Percentiles rank a stretch among this genome's conserved stretches.
These are phyloP conservation scores for Candida ulmi DNA, from an alignment of 805 yeast species.

Conservation along the genomic window DNA sequence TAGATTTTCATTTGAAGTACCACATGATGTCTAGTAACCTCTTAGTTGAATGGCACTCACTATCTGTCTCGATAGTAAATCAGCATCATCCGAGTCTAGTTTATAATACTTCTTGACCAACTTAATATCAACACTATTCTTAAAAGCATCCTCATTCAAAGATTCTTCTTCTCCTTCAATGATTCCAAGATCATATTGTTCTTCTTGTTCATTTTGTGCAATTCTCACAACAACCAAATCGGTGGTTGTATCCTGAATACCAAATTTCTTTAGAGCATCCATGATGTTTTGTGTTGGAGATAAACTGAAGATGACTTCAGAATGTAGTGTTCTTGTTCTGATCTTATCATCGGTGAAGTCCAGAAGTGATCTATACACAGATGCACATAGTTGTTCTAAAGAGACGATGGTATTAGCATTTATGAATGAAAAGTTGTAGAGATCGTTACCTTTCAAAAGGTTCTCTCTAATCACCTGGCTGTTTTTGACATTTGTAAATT, in stretches of 20 bases:
- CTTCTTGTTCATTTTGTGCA: conserved; percentile 18
- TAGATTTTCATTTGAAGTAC: too few relatives aligned
- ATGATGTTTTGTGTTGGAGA: conserved; percentile 67
- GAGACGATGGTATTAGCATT: conserved; percentile 55
- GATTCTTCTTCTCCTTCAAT: conserved; percentile 31
- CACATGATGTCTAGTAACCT: conserved; percentile 30
- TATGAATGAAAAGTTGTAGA: conserved; percentile 59
- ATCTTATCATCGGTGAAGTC: conserved; percentile 42
- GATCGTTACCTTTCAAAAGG: conserved; percentile 38
- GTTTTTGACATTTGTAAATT: conserved; percentile 42
- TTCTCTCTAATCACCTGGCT: conserved; percentile 38
- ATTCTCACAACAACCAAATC: conserved; percentile 50
- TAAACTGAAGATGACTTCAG: conserved; percentile 65
- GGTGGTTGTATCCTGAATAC: conserved; percentile 46
- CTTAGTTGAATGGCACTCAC: conserved; percentile 45
- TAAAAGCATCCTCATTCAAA: conserved; percentile 28
- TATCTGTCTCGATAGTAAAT: conserved; percentile 32
- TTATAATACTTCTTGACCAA: conserved; percentile 27
- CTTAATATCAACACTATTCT: conserved; percentile 27
- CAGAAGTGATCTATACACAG: conserved; percentile 53
- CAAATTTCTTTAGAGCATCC: conserved; percentile 69
- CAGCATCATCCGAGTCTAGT: conserved; percentile 9
- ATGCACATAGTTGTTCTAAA: conserved; percentile 54
- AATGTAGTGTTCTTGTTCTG: conserved; percentile 62
- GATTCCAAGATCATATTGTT: conserved; percentile 15